Evolutionary conservation across 2,329 filamentous ascomycete genomes (phyloP).

Genomic region (Verticillium zaregamsianum): DNA sequence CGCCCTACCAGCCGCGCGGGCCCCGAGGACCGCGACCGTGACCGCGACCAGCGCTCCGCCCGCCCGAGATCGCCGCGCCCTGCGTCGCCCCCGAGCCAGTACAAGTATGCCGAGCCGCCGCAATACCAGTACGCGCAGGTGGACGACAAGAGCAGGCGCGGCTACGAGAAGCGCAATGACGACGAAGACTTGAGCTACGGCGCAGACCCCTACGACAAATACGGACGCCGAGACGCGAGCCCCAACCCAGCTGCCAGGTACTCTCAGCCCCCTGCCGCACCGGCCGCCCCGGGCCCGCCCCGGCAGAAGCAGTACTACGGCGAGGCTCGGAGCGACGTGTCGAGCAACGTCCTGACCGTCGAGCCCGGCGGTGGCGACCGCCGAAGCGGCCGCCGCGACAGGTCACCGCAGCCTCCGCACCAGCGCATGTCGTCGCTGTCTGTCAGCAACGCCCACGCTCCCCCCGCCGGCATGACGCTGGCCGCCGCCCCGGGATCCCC

Average conservation of each 20-base stretch:
- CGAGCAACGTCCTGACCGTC: slow-evolving; percentile 35
- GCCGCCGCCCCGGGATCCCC: slow-evolving; percentile 71
- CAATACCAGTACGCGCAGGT: slow-evolving; percentile 21
- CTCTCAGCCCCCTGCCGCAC: neutral
- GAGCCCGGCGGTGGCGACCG: slow-evolving; percentile 32
- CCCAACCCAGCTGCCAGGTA: slow-evolving; percentile 10
- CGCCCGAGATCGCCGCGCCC: slow-evolving; percentile 10
- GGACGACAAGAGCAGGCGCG: slow-evolving; percentile 2
- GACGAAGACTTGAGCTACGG: slow-evolving; percentile 52
- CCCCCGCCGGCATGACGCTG: slow-evolving; percentile 36
- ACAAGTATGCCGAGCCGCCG: slow-evolving; percentile 22
- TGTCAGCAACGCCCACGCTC: slow-evolving; percentile 40
- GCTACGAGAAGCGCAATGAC: slow-evolving; percentile 10
- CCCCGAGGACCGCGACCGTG: slow-evolving; percentile 28
- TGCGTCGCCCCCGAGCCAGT: slow-evolving; percentile 10
- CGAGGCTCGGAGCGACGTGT: slow-evolving; percentile 32
- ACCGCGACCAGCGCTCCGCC: slow-evolving; percentile 30
- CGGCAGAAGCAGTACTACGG: slow-evolving; percentile 21
- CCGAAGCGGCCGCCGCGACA: slow-evolving; percentile 32
- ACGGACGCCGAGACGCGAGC: neutral
- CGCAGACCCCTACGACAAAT: slow-evolving; percentile 6
- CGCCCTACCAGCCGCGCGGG: slow-evolving; percentile 22
- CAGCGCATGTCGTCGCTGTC: slow-evolving; percentile 48
- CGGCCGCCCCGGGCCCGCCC: neutral
- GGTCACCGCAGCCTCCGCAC: slow-evolving; percentile 44